phyloP scores from a whole-genome alignment of 2,329 filamentous ascomycete species.

The Exophiala spinifera region DNA sequence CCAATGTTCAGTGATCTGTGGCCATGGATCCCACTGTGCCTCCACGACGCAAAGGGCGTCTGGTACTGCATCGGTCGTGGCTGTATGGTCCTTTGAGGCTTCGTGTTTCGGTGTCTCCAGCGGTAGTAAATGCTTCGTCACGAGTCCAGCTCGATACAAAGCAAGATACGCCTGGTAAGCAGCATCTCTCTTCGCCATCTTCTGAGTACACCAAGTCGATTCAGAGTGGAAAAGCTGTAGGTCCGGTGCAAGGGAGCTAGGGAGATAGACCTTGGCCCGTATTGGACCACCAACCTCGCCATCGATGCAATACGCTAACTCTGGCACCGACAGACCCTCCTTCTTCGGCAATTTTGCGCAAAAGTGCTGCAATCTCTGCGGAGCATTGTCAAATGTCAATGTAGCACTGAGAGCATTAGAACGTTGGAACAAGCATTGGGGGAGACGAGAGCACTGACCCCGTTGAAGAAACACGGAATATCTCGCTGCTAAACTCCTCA shows the following conservation, averaged over 20 bases:
- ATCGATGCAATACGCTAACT: constrained; percentile 65
- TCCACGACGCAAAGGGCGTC: constrained; percentile 29
- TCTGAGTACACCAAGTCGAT: constrained; percentile 65
- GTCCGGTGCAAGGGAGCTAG: constrained; percentile 62
- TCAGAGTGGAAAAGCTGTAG: constrained; percentile 56
- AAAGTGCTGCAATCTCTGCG: constrained; percentile 77
- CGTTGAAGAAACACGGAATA: constrained; percentile 44
- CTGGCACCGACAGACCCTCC: constrained; percentile 43
- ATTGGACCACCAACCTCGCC: constrained; percentile 30
- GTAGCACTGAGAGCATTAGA: constrained; percentile 51
- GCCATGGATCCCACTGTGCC: constrained; percentile 40
- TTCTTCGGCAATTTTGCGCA: constrained; percentile 60
- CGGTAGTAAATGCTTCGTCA: constrained; percentile 78
- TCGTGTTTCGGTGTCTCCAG: constrained; percentile 8
- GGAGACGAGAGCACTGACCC: constrained; percentile 34
- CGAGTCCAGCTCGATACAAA: constrained; percentile 66
- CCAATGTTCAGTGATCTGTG: constrained; percentile 30
- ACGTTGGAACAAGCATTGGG: background rate
- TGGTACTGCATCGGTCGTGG: constrained; percentile 3
- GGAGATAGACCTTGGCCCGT: constrained; percentile 65
- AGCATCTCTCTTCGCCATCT: constrained; percentile 72
- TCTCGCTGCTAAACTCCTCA: constrained; percentile 38
- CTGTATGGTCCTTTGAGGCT: constrained; percentile 25
- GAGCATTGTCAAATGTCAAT: constrained; percentile 70
- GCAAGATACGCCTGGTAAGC: constrained; percentile 74